Base-by-base conservation (phyloP, 2,329 filamentous ascomycete species). In the Chalara sp. region DNA sequence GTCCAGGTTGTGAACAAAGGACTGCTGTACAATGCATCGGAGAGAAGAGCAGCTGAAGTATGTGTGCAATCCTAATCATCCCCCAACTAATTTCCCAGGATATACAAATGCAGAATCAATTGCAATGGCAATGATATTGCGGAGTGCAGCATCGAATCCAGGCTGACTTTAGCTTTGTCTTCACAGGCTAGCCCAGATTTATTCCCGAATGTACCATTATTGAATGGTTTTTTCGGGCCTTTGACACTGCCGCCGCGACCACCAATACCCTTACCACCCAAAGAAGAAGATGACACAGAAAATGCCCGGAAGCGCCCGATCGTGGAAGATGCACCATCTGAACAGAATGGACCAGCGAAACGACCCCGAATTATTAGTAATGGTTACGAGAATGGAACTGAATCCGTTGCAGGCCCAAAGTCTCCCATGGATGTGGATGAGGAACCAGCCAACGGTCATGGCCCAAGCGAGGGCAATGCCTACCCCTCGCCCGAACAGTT, bases 1-100 rank as follows among this genome's bases (percentile, higher is more conserved):
- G 79, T 85, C 52, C 76, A 75, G 53, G 71, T 83, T 56, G 68
- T 85, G 58, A 83, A 84, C 67, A 79, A 79, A 68, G 81, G 81
- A 52, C 73, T 85, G 47, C 67, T 81, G 59, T 84, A 81, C 68
- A 72, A 78, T 64, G 76, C 75, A 45, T 72, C 80, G 49, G 79
- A 84, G 65, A 72, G 80, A 59, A 74, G 83, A 55, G 40, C 50
- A 32, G 54, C 55, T 50, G 53, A 56, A 53, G 64, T 66, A 61
- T 48, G 62, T 61, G 21, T 21, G 21, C 21, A 21, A 21, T 21
- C 3, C 21, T 21, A 21, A 21, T 21, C 21, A 21, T 21, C 21
- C 21, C 21, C 21, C 21, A 21, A 21, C 21, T 21, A 21, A 21
- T 21, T 21, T 21, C 21, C 21, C 21, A 21, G 21, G 21, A 21